phyloP scores from a whole-genome alignment of 2,329 filamentous ascomycete genomes.

The Pseudopyrenochaeta lycopersici region DNA sequence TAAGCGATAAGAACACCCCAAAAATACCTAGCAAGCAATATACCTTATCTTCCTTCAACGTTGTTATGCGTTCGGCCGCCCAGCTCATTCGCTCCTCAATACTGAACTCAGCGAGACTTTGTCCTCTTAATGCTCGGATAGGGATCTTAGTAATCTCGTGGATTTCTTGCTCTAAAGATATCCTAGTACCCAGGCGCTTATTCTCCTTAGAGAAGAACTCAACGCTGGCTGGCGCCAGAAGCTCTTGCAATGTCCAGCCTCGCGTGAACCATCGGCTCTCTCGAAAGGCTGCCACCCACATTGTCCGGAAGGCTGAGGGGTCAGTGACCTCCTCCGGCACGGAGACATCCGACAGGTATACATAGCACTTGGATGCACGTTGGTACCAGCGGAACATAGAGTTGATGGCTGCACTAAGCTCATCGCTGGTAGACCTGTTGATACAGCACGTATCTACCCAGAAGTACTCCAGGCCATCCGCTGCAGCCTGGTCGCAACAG shows the following conservation, averaged over 20 bases:
- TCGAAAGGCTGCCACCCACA: constrained; percentile 3
- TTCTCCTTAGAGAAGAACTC: constrained; percentile 4
- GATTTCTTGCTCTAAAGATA: constrained; percentile 9
- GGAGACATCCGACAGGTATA: no score
- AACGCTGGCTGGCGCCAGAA: neutral
- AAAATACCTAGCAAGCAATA: constrained; percentile 37
- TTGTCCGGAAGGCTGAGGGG: neutral
- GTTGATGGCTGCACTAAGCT: no score
- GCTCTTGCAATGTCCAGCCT: no score
- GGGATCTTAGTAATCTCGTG: constrained; percentile 20
- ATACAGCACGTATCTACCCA: no score
- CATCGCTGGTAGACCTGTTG: no score
- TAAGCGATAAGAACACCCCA: constrained; percentile 24
- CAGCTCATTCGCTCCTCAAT: constrained; percentile 33
- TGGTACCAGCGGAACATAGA: no score
- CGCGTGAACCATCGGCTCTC: no score
- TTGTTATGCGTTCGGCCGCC: constrained; percentile 30
- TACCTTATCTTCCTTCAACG: constrained; percentile 27
- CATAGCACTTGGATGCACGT: no score
- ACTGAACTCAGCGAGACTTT: constrained; percentile 14
- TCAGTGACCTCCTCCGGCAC: constrained; percentile 1
- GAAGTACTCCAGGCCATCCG: constrained; percentile 1
- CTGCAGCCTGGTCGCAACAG: constrained; percentile 2
- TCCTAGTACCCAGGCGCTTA: constrained; percentile 2
- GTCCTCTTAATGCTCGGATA: constrained; percentile 6